phyloP scores from a whole-genome alignment of 176 grass and related monocot species.

The Neostapfia colusana region DNA sequence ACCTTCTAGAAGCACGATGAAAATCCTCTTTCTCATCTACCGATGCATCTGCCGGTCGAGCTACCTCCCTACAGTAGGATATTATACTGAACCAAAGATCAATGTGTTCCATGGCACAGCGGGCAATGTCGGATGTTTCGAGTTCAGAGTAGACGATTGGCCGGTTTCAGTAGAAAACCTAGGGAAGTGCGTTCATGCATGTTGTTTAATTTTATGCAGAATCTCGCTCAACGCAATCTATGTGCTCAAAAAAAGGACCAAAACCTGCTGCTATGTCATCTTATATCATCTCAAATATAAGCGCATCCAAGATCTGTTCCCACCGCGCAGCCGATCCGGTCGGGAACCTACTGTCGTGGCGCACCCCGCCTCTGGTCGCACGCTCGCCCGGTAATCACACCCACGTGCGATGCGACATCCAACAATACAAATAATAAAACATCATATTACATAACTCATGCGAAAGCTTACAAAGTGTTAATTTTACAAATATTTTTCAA shows the following conservation, averaged over 20 bases:
- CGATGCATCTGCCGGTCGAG: constrained; percentile 30
- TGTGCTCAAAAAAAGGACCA: too few relatives aligned
- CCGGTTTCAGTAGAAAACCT: not conserved
- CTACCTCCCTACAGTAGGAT: not conserved
- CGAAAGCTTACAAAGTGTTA: too few relatives aligned
- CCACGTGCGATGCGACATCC: too few relatives aligned
- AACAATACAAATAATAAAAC: too few relatives aligned
- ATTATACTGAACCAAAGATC: not conserved
- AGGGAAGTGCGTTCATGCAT: not conserved
- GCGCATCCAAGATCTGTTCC: constrained; percentile 9
- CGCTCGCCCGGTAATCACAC: too few relatives aligned
- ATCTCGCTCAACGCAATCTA: too few relatives aligned
- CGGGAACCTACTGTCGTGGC: too few relatives aligned
- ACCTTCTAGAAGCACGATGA: constrained; percentile 38
- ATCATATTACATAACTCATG: too few relatives aligned
- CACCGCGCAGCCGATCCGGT: not conserved
- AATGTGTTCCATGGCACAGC: not conserved
- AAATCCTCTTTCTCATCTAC: constrained; percentile 30
- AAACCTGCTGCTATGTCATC: not conserved
- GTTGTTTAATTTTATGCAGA: not conserved
- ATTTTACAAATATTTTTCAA: too few relatives aligned
- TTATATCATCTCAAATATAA: not conserved
- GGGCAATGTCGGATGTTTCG: not conserved
- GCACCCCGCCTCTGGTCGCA: too few relatives aligned
- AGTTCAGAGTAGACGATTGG: not conserved